Evolutionary conservation across 2,329 filamentous ascomycete genomes (phyloP), one percentile per base, ranked within the genome.

Genomic region (Pseudogymnoascus sp.): DNA sequence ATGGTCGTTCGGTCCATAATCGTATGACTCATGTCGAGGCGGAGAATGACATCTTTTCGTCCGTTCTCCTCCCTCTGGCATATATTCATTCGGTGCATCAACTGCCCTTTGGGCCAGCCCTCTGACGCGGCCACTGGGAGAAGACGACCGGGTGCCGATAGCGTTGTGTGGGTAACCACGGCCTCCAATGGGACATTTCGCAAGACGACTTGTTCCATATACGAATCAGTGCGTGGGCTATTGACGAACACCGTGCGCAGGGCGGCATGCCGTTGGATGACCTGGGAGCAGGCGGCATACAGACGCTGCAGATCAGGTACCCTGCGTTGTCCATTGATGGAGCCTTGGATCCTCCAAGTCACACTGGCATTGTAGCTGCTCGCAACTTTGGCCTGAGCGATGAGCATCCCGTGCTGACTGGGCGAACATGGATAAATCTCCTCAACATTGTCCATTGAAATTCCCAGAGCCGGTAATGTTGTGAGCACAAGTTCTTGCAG

Each of bases 231-330:
- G 58, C 61, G 60, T 55, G 68, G 58, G 15, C 65, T 66, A 9
- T 70, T 65, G 27, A 69, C 61, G 41, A 72, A 72, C 9, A 71
- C 61, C 33, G 70, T 71, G 25, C 70, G 67, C 5, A 72, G 66
- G 17, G 71, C 65, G 4, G 70, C 65, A 33, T 72, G 70, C 60
- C 67, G 68, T 2, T 64, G 44, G 6, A 69, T 66, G 8, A 72
- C 67, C 6, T 38, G 59, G 42, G 63, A 64, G 64, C 69, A 71
- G 1, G 71, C 69, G 10, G 62, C 35, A 13, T 63, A 61, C 15
- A 72, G 51, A n/a, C 61, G 62, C 1, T 36, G 41, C 10, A 61
- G 41, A 51, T 68, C 63, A 3, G 70, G 21, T 15, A 7, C 17
- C n/a, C 17, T n/a, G 3, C 38, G n/a, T 17, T 7, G 38, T 41